Base-by-base conservation (phyloP, 208 protist species). In the Crithidia sp. region DNA sequence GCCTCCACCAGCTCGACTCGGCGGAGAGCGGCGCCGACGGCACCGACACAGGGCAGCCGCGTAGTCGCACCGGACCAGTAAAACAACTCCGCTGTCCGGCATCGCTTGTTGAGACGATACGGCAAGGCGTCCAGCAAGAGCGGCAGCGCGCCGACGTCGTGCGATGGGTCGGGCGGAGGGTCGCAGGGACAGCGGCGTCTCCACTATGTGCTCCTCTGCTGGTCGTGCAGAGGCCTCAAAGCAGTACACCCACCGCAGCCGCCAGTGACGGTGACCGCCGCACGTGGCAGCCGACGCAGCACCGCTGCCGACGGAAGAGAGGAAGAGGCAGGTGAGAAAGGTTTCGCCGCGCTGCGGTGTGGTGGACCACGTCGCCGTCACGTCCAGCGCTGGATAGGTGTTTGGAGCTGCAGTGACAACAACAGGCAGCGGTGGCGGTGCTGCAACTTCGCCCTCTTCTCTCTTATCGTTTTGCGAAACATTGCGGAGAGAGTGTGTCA, bases 1-100 rank as follows among this genome's bases (percentile, higher is more conserved):
- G 64, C 78, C 47, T 76, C 73, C 14, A 76, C 19, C 41, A 85
- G 71, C 76, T 76, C 76, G 36, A 85, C 67, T 0, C 59, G 70
- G 37, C 73, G 57, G 36, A 85, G 13, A 2, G 66, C 71, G n/a
- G 55, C 80, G 28, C 80, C 80, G 41, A 82, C 57, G 8, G 44
- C 2, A 2, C 80, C 80, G 5, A 85, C 55, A 10, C 61, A 59
- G 36, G 80, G 80, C 66, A 85, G 60, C 53, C 36, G 70, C 67
- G 72, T 78, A 4, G 76, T 61, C 19, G 36, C 71, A 3, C 67
- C 72, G 8, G 75, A 82, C 76, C 80, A 85, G 28, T 61, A 75
- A 17, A 3, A 36, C n/a, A 4, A 13, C 41, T 28, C 37, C 28
- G n/a, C 28, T 28, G 28, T 28, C 28, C 28, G 28, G 28, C 28